Conservation (phyloP, 352 stramenopile species). For the Phytophthora syringae region DNA sequence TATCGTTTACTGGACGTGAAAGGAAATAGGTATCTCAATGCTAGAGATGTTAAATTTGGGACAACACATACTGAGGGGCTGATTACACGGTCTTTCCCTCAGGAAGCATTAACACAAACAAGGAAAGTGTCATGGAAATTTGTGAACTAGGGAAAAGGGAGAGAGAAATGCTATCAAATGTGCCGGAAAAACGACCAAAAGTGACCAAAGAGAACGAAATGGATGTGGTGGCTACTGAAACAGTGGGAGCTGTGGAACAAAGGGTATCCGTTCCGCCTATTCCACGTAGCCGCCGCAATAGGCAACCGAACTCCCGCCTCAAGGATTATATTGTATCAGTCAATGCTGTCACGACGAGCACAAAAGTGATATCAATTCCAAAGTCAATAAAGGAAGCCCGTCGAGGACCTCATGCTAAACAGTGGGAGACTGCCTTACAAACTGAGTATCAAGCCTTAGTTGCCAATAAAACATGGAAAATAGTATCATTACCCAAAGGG, state of each 20-base stretch:
- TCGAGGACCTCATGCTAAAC: slow-evolving; percentile 1
- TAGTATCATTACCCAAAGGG: not conserved
- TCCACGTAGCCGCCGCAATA: not conserved
- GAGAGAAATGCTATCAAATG: not conserved
- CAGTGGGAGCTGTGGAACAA: too few relatives aligned
- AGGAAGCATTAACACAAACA: not conserved
- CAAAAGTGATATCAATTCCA: slow-evolving; percentile 8
- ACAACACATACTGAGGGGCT: not conserved
- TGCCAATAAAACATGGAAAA: not conserved
- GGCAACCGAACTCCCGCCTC: not conserved
- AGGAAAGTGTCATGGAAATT: not conserved
- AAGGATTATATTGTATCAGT: not conserved
- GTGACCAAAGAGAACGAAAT: not conserved
- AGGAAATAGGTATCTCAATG: slow-evolving; percentile 8
- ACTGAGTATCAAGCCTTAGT: slow-evolving; percentile 7
- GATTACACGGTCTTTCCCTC: slow-evolving; percentile 5
- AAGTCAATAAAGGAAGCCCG: slow-evolving; percentile 12
- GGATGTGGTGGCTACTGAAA: too few relatives aligned
- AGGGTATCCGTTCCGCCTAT: too few relatives aligned
- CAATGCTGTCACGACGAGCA: not conserved
- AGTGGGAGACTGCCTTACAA: slow-evolving; percentile 11
- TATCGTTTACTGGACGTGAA: slow-evolving; percentile 15
- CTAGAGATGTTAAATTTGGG: slow-evolving; percentile 15
- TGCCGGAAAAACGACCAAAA: not conserved
- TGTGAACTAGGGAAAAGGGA: not conserved